These are phyloP conservation scores for Ophioceras dolichostomum DNA, from an alignment of 2,329 filamentous ascomycete species.

Conservation along the genomic window DNA sequence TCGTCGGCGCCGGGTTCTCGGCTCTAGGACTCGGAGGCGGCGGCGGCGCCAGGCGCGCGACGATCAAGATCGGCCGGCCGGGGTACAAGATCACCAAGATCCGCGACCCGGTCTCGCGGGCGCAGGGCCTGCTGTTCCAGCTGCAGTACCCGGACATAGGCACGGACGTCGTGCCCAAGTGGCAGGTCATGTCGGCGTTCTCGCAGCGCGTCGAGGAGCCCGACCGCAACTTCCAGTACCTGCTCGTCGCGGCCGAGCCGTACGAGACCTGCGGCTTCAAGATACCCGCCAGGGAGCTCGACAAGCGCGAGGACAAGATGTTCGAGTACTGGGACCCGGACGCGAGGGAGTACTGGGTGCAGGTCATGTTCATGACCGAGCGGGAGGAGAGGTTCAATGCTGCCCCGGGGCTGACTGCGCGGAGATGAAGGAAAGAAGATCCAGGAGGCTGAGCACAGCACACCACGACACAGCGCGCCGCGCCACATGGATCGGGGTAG, in stretches of 20 bases:
- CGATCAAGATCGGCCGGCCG: constrained; percentile 89
- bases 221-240: constrained; percentile 88
- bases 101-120: constrained; percentile 74
- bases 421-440: constrained; percentile 30
- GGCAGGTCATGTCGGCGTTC: constrained; percentile 96
- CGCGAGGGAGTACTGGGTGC: constrained; percentile 93
- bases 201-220: constrained; percentile 93
- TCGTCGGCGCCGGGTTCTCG: constrained; percentile 57
- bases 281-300: constrained; percentile 84
- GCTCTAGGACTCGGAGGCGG: constrained; percentile 38
- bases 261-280: constrained; percentile 98
- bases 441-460: no score
- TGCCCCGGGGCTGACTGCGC: constrained; percentile 44
- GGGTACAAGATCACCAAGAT: constrained; percentile 98
- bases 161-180: constrained; percentile 61
- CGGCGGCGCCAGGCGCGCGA: constrained; percentile 61
- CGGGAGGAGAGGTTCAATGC: constrained; percentile 78
- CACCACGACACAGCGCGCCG: no score
- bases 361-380: constrained; percentile 97
- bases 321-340: constrained; percentile 96
- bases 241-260: constrained; percentile 89
- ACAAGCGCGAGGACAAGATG: constrained; percentile 75
- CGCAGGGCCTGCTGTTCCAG: constrained; percentile 90
- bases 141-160: constrained; percentile 89
- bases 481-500: no score